phyloP scores from a whole-genome alignment of 768 basidiomycete species.

The Porphyrellus cyaneotinctus region DNA sequence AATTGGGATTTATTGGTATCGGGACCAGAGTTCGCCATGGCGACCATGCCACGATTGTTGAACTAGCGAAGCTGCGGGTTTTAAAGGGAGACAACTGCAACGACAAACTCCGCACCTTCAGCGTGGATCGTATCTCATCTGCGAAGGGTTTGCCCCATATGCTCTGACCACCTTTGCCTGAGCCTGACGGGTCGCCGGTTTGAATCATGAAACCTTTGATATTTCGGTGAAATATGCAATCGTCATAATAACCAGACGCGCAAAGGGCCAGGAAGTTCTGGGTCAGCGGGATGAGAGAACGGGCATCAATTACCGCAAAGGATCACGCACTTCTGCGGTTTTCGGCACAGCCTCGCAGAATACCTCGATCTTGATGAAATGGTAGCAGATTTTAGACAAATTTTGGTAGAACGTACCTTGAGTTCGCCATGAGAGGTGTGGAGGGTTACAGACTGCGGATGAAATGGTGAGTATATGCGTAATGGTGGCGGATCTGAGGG shows the following conservation, averaged over 20 bases:
- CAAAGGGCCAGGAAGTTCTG: slow-evolving; percentile 96
- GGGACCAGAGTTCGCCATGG: slow-evolving; percentile 96
- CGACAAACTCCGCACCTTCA: slow-evolving; percentile 60
- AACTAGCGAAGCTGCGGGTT: slow-evolving; percentile 52
- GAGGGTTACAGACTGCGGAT: slow-evolving; percentile 80
- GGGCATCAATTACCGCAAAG: not conserved
- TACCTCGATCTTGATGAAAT: slow-evolving; percentile 69
- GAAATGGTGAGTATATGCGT: slow-evolving; percentile 11
- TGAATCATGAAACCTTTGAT: slow-evolving; percentile 97
- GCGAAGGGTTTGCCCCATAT: slow-evolving; percentile 92
- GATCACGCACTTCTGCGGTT: slow-evolving; percentile 74
- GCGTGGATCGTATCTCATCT: slow-evolving; percentile 90
- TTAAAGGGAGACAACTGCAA: not conserved
- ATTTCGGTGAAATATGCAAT: slow-evolving; percentile 86
- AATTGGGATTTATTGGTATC: slow-evolving; percentile 93
- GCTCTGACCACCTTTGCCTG: slow-evolving; percentile 95
- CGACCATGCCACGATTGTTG: slow-evolving; percentile 89
- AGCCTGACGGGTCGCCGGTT: slow-evolving; percentile 83
- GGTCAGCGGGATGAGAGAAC: not conserved
- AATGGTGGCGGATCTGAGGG: slow-evolving; percentile 22
- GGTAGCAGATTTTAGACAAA: not conserved
- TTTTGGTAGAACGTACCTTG: slow-evolving; percentile 56
- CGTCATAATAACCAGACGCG: slow-evolving; percentile 83
- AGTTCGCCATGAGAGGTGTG: slow-evolving; percentile 93
- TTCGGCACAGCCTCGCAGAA: slow-evolving; percentile 98